Evolutionary conservation across 148 eudicot species (phyloP).

Genomic region (Nepenthes mirabilis): DNA sequence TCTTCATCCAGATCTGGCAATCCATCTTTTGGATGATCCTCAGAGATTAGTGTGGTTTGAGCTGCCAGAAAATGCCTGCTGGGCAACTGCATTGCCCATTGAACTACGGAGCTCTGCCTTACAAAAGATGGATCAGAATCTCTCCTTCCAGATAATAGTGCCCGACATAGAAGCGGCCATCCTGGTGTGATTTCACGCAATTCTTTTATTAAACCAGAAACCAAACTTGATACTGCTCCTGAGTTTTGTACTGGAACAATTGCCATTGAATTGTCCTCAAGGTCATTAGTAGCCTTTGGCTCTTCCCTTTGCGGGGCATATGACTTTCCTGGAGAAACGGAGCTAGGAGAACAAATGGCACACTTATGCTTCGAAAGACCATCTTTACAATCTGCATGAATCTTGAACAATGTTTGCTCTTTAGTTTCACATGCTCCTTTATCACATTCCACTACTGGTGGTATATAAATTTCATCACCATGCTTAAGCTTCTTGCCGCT

Average conservation of each 20-base stretch:
- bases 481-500: constrained; percentile 24
- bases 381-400: constrained; percentile 6
- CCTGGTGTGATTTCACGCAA: constrained; percentile 45
- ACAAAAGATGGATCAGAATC: constrained; percentile 15
- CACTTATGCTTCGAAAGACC: constrained; percentile 25
- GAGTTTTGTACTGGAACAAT: constrained; percentile 32
- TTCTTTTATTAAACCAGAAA: not conserved
- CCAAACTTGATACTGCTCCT: constrained; percentile 20
- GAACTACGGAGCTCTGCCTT: constrained; percentile 50
- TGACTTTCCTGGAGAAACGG: constrained; percentile 8
- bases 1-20: constrained; percentile 31
- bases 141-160: constrained; percentile 18
- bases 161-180: constrained; percentile 67
- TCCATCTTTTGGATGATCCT: constrained; percentile 10
- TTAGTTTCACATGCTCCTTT: constrained; percentile 4
- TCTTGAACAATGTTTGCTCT: constrained; percentile 13
- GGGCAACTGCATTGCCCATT: constrained; percentile 59
- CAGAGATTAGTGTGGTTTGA: not conserved
- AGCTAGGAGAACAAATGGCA: constrained; percentile 38
- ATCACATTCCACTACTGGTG: constrained; percentile 11
- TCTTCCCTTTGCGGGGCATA: constrained; percentile 9
- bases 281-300: constrained; percentile 4
- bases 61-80: constrained; percentile 19
- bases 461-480: not conserved
- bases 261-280: constrained; percentile 43